A percentile compares a stretch with the other conserved stretches of the same genome.
Conservation (phyloP, 768 basidiomycete species). For the Porpolomopsis calyptriformis region DNA sequence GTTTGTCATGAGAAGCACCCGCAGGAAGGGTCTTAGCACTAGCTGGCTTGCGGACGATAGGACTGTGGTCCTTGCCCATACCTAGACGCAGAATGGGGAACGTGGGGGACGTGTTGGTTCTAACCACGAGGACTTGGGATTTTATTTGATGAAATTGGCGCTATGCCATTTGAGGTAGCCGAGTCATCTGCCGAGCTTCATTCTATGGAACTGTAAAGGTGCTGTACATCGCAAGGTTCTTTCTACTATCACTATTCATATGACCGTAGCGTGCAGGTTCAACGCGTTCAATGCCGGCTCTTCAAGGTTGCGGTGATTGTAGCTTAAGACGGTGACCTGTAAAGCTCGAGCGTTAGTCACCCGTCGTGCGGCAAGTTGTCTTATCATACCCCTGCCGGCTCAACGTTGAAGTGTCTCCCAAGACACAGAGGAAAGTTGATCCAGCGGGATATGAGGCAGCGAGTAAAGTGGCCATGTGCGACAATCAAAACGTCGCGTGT, state of each 20-base stretch:
- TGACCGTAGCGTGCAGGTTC: constrained; percentile 48
- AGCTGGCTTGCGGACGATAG: no score
- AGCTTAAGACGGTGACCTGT: constrained; percentile 70
- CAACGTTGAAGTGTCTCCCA: constrained; percentile 72
- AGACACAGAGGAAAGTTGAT: constrained; percentile 50
- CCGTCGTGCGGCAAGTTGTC: not conserved
- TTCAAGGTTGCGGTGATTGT: constrained; percentile 69
- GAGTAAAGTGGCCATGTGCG: constrained; percentile 80
- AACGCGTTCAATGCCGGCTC: constrained; percentile 72
- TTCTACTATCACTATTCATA: constrained; percentile 3
- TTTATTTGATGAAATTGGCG: no score
- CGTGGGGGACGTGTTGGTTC: no score
- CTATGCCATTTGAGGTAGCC: no score
- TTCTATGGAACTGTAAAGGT: no score
- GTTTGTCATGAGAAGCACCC: constrained; percentile 19
- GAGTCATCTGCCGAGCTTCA: no score
- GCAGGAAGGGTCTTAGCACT: no score
- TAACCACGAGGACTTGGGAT: no score
- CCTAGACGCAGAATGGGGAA: no score
- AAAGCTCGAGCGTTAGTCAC: constrained; percentile 7
- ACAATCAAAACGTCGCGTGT: constrained; percentile 79
- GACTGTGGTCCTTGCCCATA: no score
- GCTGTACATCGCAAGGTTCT: no score
- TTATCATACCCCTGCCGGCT: constrained; percentile 61
- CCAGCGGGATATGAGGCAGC: constrained; percentile 76